A percentile compares a stretch with the other conserved stretches of the same genome.
These are phyloP conservation scores for Aspergillaceae sp. DNA, from an alignment of 2,329 filamentous ascomycete species.

Conservation along the genomic window DNA sequence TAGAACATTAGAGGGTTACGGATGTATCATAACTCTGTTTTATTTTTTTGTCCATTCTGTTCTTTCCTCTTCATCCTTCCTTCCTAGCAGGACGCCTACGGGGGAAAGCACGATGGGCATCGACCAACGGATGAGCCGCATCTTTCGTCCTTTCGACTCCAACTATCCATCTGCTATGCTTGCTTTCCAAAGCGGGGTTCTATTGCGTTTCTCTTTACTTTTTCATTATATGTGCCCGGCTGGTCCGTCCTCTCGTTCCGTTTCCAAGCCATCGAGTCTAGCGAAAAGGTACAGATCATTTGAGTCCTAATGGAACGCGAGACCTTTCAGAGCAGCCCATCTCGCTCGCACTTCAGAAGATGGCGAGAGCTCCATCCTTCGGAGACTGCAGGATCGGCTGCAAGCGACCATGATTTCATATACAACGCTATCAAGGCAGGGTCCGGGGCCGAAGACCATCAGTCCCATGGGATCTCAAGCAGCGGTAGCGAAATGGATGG, in stretches of 20 bases:
- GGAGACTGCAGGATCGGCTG: constrained; percentile 18
- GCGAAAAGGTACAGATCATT: too few relatives aligned
- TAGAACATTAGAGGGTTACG: neutral
- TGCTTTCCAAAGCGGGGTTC: neutral
- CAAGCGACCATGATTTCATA: constrained; percentile 30
- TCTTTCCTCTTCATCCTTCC: neutral
- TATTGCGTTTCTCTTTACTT: neutral
- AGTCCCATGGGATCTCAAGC: constrained; percentile 4
- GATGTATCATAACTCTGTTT: constrained; percentile 7
- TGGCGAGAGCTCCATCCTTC: neutral
- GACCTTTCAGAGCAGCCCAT: neutral
- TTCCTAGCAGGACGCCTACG: neutral
- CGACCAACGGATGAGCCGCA: neutral
- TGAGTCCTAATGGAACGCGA: neutral
- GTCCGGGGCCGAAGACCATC: constrained; percentile 16
- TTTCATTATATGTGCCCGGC: neutral
- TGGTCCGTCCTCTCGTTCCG: neutral
- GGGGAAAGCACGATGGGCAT: neutral
- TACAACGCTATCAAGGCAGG: constrained; percentile 28
- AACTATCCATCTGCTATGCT: neutral
- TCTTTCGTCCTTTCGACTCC: neutral
- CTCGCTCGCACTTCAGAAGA: neutral
- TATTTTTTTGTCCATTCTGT: constrained; percentile 1
- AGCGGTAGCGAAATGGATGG: constrained; percentile 12
- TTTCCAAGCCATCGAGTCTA: neutral